Evolutionary conservation across 2,329 filamentous ascomycete species (phyloP).

Genomic region (Diaporthe sp.): DNA sequence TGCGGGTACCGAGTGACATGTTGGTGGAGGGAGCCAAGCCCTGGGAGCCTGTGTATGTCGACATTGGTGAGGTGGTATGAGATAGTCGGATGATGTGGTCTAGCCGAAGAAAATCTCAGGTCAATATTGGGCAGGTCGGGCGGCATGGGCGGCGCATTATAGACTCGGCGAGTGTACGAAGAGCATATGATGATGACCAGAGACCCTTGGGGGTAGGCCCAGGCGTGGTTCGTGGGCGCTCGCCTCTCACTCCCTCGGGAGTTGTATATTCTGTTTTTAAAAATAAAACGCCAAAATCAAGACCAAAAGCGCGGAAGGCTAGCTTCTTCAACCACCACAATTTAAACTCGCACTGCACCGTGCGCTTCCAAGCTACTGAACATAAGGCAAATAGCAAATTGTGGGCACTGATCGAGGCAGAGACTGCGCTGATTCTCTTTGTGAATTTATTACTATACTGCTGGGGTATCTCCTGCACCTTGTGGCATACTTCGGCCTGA

Average conservation of each 20-base stretch:
- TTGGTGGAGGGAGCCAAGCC: slow-evolving; percentile 70
- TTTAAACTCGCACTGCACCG: too few relatives aligned
- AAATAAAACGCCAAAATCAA: slow-evolving; percentile 12
- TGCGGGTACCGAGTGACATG: slow-evolving; percentile 78
- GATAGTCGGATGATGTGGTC: slow-evolving; percentile 33
- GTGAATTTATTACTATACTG: not conserved
- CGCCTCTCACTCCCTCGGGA: slow-evolving; percentile 36
- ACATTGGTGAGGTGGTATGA: slow-evolving; percentile 77
- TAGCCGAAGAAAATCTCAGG: not conserved
- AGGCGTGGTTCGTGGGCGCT: not conserved
- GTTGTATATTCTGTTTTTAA: slow-evolving; percentile 35
- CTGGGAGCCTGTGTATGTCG: slow-evolving; percentile 77
- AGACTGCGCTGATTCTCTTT: not conserved
- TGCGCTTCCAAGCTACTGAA: not conserved
- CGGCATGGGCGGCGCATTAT: slow-evolving; percentile 35
- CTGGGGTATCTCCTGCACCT: slow-evolving; percentile 34
- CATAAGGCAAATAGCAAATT: too few relatives aligned
- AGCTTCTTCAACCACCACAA: not conserved
- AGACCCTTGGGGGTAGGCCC: not conserved
- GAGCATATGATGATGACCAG: slow-evolving; percentile 23
- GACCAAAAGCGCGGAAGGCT: not conserved
- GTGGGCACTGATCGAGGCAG: not conserved
- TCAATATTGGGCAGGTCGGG: not conserved
- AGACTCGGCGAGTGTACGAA: slow-evolving; percentile 31
- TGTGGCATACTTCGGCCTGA: not conserved